phyloP scores from a whole-genome alignment of 2,329 filamentous ascomycete species.

The Chaetomium olivaceum region DNA sequence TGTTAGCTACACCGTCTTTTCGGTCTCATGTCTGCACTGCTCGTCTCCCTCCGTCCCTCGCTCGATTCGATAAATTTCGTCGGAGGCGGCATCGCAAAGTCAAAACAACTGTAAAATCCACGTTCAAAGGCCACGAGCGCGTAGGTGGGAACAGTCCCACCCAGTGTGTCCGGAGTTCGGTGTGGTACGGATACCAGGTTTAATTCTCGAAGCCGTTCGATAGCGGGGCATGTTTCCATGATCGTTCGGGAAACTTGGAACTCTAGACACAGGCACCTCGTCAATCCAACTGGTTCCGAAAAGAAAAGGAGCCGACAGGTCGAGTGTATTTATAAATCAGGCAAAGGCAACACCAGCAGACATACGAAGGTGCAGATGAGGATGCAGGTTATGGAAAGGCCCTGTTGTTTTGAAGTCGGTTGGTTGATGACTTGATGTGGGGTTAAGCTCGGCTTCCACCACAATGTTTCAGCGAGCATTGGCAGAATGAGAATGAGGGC shows the following conservation, averaged over 20 bases:
- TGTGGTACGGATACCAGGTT: too few relatives aligned
- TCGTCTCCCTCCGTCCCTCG: constrained; percentile 10
- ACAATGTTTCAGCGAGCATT: background rate
- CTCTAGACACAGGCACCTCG: background rate
- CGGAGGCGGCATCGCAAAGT: constrained; percentile 29
- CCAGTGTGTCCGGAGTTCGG: too few relatives aligned
- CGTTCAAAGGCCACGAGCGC: constrained; percentile 34
- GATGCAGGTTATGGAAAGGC: background rate
- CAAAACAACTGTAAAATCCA: constrained; percentile 22
- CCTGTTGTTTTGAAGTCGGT: too few relatives aligned
- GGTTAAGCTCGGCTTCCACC: background rate
- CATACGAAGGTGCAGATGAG: background rate
- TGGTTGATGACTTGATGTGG: too few relatives aligned
- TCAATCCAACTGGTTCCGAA: background rate
- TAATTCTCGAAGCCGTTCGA: background rate
- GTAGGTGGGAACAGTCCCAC: constrained; percentile 20
- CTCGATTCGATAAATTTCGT: too few relatives aligned
- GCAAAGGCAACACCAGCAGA: too few relatives aligned
- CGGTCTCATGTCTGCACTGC: constrained; percentile 18
- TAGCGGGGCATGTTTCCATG: background rate
- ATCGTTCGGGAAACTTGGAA: background rate
- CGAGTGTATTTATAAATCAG: too few relatives aligned
- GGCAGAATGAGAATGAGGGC: background rate
- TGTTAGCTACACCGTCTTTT: constrained; percentile 30
- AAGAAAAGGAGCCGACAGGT: too few relatives aligned